Percentiles rank a stretch among this genome's conserved stretches.
phyloP scores from a whole-genome alignment of 1,284 basidiomycete species.

The Thelephora terrestris region DNA sequence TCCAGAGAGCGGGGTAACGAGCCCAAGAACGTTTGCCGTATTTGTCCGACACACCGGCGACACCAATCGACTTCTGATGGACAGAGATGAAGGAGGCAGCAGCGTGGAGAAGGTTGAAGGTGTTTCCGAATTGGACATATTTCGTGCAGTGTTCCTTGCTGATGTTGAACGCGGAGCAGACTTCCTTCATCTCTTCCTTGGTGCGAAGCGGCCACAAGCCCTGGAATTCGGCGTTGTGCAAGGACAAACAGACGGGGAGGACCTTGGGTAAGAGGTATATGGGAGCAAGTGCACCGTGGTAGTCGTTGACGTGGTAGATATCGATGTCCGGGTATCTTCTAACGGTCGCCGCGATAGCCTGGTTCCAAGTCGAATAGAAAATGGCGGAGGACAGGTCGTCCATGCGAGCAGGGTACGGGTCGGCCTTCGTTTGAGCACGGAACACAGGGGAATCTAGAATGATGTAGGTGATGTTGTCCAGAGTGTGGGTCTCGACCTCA shows the following conservation, averaged over 20 bases:
- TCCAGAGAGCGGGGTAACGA: constrained; percentile 90
- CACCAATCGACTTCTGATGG: constrained; percentile 87
- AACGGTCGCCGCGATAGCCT: constrained; percentile 85
- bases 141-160: constrained; percentile 91
- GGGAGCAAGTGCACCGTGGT: constrained; percentile 83
- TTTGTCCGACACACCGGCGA: constrained; percentile 93
- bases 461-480: constrained; percentile 92
- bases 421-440: constrained; percentile 88
- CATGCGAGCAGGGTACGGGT: constrained; percentile 93
- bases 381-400: constrained; percentile 91
- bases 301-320: constrained; percentile 86
- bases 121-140: constrained; percentile 95
- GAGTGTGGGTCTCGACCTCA: constrained; percentile 82
- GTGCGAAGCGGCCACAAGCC: constrained; percentile 91
- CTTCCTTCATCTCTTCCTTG: constrained; percentile 96
- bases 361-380: constrained; percentile 96
- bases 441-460: constrained; percentile 91
- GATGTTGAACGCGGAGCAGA: constrained; percentile 93
- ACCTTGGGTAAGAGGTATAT: constrained; percentile 87
- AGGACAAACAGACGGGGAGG: constrained; percentile 80
- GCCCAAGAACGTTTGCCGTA: constrained; percentile 94
- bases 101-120: constrained; percentile 88
- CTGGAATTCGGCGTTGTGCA: constrained; percentile 95
- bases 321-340: constrained; percentile 78
- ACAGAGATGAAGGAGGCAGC: constrained; percentile 85